Evolutionary conservation across 2,329 filamentous ascomycete genomes (phyloP).

Genomic region (Massarina eburnea): DNA sequence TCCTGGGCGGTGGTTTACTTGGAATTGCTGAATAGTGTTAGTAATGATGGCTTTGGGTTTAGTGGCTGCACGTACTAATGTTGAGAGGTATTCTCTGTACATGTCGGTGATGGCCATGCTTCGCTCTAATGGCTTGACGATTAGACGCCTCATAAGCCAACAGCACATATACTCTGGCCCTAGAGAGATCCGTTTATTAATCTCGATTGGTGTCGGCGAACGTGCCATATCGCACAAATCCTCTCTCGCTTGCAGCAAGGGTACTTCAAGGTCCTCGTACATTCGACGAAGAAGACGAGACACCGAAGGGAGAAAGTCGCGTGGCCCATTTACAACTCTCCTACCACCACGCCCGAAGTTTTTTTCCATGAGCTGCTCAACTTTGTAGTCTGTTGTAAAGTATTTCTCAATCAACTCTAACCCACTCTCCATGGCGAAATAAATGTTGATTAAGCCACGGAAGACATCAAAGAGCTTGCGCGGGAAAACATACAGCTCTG

Average conservation of each 20-base stretch:
- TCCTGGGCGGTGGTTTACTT: conserved; percentile 36
- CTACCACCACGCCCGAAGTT: too few species aligned
- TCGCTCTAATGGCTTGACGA: conserved; percentile 31
- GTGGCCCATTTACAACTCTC: too few species aligned
- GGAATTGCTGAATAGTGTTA: conserved; percentile 32
- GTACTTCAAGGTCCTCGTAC: conserved; percentile 11
- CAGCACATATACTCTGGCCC: conserved; percentile 31
- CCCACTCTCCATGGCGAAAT: conserved; percentile 29
- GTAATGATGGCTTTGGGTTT: too few species aligned
- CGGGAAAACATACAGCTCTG: conserved; percentile 28
- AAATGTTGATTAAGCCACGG: conserved; percentile 24
- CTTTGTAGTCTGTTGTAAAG: conserved; percentile 1
- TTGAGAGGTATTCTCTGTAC: conserved; percentile 35
- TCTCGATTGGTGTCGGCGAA: conserved; percentile 8
- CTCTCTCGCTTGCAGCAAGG: conserved; percentile 16
- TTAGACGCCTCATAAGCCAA: conserved; percentile 34
- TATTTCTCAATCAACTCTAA: conserved; percentile 16
- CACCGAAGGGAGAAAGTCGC: too few species aligned
- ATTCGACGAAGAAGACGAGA: conserved; percentile 25
- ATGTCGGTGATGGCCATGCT: conserved; percentile 31
- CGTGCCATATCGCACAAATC: conserved; percentile 33
- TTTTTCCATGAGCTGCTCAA: not conserved
- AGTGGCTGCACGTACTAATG: conserved; percentile 22
- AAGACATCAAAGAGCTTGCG: conserved; percentile 23
- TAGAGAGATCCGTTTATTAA: conserved; percentile 21